phyloP scores from a whole-genome alignment of 495 filamentous ascomycete genomes.

The Aspergillus olivimuriae region DNA sequence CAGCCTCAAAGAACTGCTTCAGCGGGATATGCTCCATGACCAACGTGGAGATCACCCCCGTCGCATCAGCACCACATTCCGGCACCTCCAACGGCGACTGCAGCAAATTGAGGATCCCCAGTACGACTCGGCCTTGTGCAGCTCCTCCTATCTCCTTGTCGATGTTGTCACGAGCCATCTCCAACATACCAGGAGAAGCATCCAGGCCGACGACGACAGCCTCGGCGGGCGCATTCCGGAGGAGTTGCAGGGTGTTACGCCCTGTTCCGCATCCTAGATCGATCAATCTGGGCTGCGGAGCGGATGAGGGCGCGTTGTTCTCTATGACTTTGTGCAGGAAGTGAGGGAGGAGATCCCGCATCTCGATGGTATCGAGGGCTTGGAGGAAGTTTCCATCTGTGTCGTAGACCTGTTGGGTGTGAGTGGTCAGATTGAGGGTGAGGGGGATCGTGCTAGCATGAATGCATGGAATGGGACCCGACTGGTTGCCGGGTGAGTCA shows the following conservation, averaged over 20 bases:
- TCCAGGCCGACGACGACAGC: slow-evolving; percentile 42
- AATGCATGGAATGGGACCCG: no score
- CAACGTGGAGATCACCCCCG: slow-evolving; percentile 56
- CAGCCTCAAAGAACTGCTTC: slow-evolving; percentile 47
- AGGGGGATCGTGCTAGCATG: no score
- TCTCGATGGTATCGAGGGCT: slow-evolving; percentile 56
- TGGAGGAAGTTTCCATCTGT: slow-evolving; percentile 70
- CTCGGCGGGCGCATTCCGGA: slow-evolving; percentile 17
- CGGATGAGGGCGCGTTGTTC: slow-evolving; percentile 6
- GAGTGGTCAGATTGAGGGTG: background rate
- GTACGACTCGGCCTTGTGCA: slow-evolving; percentile 5
- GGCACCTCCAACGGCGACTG: slow-evolving; percentile 12
- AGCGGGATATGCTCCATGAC: slow-evolving; percentile 65
- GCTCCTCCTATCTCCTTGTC: background rate
- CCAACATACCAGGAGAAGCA: slow-evolving; percentile 49
- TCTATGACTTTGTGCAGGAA: slow-evolving; percentile 37
- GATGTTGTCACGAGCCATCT: slow-evolving; percentile 37
- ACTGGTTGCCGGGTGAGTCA: no score
- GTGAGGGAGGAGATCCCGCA: slow-evolving; percentile 46
- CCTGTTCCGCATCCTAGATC: slow-evolving; percentile 68
- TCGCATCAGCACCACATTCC: slow-evolving; percentile 19
- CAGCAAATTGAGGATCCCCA: slow-evolving; percentile 31
- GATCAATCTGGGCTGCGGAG: slow-evolving; percentile 30
- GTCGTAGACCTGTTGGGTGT: slow-evolving; percentile 50
- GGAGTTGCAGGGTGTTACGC: slow-evolving; percentile 57